Base-by-base conservation (phyloP, 176 grass and related monocot genomes). In the Typha latifolia region DNA sequence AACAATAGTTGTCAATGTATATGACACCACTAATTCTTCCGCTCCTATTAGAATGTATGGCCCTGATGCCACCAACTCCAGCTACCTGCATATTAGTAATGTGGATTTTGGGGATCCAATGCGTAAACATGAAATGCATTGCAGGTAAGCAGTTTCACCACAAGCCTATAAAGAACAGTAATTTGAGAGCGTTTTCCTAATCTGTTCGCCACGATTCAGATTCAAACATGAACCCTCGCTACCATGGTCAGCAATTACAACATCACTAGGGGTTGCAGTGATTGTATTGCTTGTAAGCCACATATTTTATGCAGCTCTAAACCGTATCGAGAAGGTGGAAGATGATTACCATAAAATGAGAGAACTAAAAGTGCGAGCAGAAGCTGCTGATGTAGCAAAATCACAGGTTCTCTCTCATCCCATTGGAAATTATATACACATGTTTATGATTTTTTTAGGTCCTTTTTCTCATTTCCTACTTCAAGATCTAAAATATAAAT, bases 331-430 rank as follows among this genome's bases (percentile, higher is more conserved):
- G 77, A 73, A 82, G 75, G 89, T 81, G 3, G 84, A 88, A 82
- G 62, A 85, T 74, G 76, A 87, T 74, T 92, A 78, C 61, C 50
- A 62, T 55, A 51, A 49, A 71, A 92, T 92, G 89, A 80, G 69
- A 77, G 69, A 88, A 26, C 66, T 92, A 49, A 92, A 92, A 80
- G 79, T 59, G 32, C 76, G 14, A 69, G 89, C 89, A 74, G 89
- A 92, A 80, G 84, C 89, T 78, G 89, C 84, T 19, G 89, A 92
- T 82, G 76, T 92, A 63, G 84, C 89, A 52, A 92, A 92, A 76
- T 88, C 89, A 61, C 82, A 88, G 89, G 89, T 92, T 68, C 14
- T 31, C 31, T 49, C 47, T 16, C 55, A 12, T 15, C 12, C 37
- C 37, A 43, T 29, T 29, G 27, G 27, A 29, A 29, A 29, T 29